These are phyloP conservation scores for Fistulina hepatica DNA, from an alignment of 1,284 basidiomycete genomes.

Conservation along the genomic window DNA sequence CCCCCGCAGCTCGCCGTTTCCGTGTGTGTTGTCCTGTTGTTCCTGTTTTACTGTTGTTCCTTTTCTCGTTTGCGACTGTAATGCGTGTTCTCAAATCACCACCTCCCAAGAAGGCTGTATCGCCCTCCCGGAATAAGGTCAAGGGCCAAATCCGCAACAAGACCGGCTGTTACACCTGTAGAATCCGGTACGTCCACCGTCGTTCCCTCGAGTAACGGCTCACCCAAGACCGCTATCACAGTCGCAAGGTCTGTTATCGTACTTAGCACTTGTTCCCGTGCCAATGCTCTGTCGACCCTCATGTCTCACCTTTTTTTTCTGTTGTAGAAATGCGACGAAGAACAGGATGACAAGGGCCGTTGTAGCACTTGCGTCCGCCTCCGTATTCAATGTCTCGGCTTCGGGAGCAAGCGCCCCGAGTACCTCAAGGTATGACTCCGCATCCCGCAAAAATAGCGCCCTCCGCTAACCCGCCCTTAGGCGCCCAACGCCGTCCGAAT, in stretches of 20 bases:
- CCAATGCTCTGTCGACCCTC: no score
- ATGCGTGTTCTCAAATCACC: no score
- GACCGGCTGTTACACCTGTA: slow-evolving; percentile 77
- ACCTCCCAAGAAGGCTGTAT: slow-evolving; percentile 22
- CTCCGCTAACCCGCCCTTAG: slow-evolving; percentile 26
- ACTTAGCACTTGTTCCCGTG: slow-evolving; percentile 8
- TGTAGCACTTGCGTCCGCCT: slow-evolving; percentile 72
- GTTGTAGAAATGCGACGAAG: slow-evolving; percentile 73
- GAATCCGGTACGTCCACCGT: no score
- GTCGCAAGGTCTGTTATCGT: slow-evolving; percentile 48
- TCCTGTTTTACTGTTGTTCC: no score
- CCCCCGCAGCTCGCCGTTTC: no score
- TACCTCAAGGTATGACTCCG: slow-evolving; percentile 37
- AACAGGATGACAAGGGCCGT: slow-evolving; percentile 43
- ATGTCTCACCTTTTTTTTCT: no score
- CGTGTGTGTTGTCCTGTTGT: no score
- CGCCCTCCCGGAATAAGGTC: slow-evolving; percentile 57
- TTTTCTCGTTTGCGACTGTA: no score
- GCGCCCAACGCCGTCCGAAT: slow-evolving; percentile 57
- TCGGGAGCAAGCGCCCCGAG: slow-evolving; percentile 73
- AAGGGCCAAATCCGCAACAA: slow-evolving; percentile 73
- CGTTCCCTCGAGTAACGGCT: no score
- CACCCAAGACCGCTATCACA: no score
- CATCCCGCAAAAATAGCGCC: no score
- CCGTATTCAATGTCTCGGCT: slow-evolving; percentile 75